phyloP scores from a whole-genome alignment of 2,329 filamentous ascomycete species.

The Alternaria viburni region DNA sequence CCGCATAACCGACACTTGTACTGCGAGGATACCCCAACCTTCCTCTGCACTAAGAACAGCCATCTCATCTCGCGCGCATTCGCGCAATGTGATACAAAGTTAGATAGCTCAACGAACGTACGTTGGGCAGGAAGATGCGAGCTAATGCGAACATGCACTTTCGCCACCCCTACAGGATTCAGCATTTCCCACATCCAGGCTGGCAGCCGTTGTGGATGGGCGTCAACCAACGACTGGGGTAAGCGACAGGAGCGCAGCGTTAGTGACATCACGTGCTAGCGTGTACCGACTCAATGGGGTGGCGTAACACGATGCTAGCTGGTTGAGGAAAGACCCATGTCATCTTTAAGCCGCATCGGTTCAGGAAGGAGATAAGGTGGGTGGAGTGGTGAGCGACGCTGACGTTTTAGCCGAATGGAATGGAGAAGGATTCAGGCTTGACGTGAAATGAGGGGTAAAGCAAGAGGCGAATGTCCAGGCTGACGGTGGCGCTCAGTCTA shows the following conservation, averaged over 20 bases:
- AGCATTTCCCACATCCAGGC: conserved; percentile 11
- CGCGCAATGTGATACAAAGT: neutral
- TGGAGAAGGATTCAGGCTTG: neutral
- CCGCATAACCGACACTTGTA: too few species aligned
- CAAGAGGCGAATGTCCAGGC: neutral
- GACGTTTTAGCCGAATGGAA: neutral
- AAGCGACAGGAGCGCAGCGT: conserved; percentile 3
- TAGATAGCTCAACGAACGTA: neutral
- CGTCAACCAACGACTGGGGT: neutral
- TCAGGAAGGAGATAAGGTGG: neutral
- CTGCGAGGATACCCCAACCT: neutral
- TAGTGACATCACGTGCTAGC: conserved; percentile 5
- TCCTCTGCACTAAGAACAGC: too few species aligned
- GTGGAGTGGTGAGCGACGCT: neutral
- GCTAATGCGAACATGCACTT: neutral
- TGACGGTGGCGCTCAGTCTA: neutral
- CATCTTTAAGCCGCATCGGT: neutral
- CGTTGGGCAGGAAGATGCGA: neutral
- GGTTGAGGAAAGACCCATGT: neutral
- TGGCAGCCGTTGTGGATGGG: neutral
- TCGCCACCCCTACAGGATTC: neutral
- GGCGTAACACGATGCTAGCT: conserved; percentile 1
- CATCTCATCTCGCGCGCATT: neutral
- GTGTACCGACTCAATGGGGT: conserved; percentile 3
- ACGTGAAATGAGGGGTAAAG: neutral